phyloP scores from a whole-genome alignment of 371 early-diverging fungal species.

The Batkoa obscura region DNA sequence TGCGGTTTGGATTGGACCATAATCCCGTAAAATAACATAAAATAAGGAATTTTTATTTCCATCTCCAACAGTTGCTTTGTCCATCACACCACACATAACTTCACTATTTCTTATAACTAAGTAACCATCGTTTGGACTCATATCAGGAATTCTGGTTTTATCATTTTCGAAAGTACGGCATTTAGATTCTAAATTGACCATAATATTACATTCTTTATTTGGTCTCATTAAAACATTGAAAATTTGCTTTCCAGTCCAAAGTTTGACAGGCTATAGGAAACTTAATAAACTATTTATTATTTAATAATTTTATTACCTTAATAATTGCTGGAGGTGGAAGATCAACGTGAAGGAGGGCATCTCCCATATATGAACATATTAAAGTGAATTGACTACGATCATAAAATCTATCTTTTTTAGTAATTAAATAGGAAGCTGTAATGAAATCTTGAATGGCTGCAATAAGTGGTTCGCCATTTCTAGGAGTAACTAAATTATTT shows the following conservation, averaged over 20 bases:
- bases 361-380: constrained; percentile 68
- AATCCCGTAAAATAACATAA: constrained; percentile 84
- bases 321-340: constrained; percentile 86
- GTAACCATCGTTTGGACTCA: constrained; percentile 82
- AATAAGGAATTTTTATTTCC: constrained; percentile 90
- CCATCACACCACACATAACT: constrained; percentile 86
- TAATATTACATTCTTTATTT: constrained; percentile 39
- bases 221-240: constrained; percentile 77
- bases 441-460: constrained; percentile 99
- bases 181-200: constrained; percentile 78
- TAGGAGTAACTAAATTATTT: constrained; percentile 93
- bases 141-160: constrained; percentile 33
- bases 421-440: constrained; percentile 86
- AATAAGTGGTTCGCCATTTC: constrained; percentile 96
- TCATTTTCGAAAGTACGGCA: constrained; percentile 51
- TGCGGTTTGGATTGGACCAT: constrained; percentile 70
- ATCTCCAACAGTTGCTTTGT: constrained; percentile 83
- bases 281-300: too few species aligned
- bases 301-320: constrained; percentile 33
- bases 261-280: constrained; percentile 24
- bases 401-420: constrained; percentile 87
- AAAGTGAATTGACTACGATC: constrained; percentile 86
- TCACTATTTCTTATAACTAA: constrained; percentile 82
- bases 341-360: constrained; percentile 59
- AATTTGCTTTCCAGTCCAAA: constrained; percentile 49